These are phyloP conservation scores for Hanseniaspora vineae DNA, from an alignment of 805 yeast genomes.

Conservation along the genomic window DNA sequence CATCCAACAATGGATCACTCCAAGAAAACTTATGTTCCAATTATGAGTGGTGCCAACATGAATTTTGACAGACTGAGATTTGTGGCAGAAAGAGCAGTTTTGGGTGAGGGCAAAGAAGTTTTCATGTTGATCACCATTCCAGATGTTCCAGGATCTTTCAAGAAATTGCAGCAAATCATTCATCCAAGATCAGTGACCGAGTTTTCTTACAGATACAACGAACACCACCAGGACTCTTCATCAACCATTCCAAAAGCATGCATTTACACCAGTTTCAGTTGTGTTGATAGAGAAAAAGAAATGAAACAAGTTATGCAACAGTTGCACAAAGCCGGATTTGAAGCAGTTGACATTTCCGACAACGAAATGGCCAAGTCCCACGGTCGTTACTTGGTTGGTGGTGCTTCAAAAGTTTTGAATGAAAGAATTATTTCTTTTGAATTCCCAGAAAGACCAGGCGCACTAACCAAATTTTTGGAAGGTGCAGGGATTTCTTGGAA, in stretches of 20 bases:
- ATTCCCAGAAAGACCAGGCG: slow-evolving; percentile 97
- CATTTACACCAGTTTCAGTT: slow-evolving; percentile 81
- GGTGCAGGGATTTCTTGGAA: slow-evolving; percentile 75
- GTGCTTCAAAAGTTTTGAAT: slow-evolving; percentile 56
- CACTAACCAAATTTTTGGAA: slow-evolving; percentile 66
- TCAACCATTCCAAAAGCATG: slow-evolving; percentile 44
- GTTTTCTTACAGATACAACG: slow-evolving; percentile 73
- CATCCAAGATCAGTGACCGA: slow-evolving; percentile 90
- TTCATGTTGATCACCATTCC: slow-evolving; percentile 85
- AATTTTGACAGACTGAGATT: slow-evolving; percentile 92
- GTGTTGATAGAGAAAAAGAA: slow-evolving; percentile 63
- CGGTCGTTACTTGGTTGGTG: slow-evolving; percentile 94
- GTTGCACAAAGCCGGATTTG: slow-evolving; percentile 51
- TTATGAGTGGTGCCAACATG: slow-evolving; percentile 95
- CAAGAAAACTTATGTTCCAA: slow-evolving; percentile 62
- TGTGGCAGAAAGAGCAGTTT: slow-evolving; percentile 91
- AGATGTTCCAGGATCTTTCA: slow-evolving; percentile 84
- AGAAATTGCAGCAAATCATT: slow-evolving; percentile 58
- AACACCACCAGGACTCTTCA: slow-evolving; percentile 23
- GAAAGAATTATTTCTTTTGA: slow-evolving; percentile 78
- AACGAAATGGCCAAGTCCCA: slow-evolving; percentile 94
- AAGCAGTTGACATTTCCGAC: slow-evolving; percentile 73
- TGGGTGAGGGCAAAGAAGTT: slow-evolving; percentile 97
- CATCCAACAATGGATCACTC: slow-evolving; percentile 65
- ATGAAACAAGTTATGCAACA: slow-evolving; percentile 47